Evolutionary conservation across 2,329 filamentous ascomycete genomes (phyloP), one percentile per base, ranked within the genome.

Genomic region (Diplodia seriata): DNA sequence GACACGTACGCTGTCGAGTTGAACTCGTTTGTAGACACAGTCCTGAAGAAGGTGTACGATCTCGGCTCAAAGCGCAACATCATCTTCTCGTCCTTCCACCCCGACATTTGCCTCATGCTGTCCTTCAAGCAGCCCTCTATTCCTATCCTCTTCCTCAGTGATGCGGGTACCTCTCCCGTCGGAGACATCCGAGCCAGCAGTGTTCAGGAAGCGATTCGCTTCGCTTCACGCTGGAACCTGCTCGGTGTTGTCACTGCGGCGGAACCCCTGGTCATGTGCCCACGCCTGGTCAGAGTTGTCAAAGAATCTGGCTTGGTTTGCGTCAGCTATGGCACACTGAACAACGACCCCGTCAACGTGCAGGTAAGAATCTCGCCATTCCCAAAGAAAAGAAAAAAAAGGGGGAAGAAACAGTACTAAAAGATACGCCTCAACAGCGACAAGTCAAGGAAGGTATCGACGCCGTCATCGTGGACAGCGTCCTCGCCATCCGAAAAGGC

Each of bases 71-170:
- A 90, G 68, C 87, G 95, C n/a, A 93, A 97, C 81, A 91, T 99
- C 78, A 93, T 99, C 72, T 98, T 99, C 81, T 97, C 92, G 71
- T 95, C 91, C 61, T 99, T 99, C 83, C 97, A 98, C 80, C 95
- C 95, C 0, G 95, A 99, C 74, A 93, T 99, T 55, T 99, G 95
- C 77, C 86, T 99, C 15, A 88, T 97, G 71, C 84, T 98, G 50
- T 95, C 91, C 67, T 97, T 97, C 85, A 99, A 99, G 82, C 95
- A 99, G 81, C 94, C 94, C 1, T 96, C 91, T 54, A 97, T 97
- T 67, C 96, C 95, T 0, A 93, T 99, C 69, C 83, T 99, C 70
- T 99, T 99, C 82, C 85, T 99, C 50, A 96, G 91, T 0, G 95
- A 99, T 74, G 92, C 93, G 0, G 95, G 94, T 0, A 89, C 88